Base-by-base conservation (phyloP, 2,329 filamentous ascomycete species). In the Metarhizium brunneum region DNA sequence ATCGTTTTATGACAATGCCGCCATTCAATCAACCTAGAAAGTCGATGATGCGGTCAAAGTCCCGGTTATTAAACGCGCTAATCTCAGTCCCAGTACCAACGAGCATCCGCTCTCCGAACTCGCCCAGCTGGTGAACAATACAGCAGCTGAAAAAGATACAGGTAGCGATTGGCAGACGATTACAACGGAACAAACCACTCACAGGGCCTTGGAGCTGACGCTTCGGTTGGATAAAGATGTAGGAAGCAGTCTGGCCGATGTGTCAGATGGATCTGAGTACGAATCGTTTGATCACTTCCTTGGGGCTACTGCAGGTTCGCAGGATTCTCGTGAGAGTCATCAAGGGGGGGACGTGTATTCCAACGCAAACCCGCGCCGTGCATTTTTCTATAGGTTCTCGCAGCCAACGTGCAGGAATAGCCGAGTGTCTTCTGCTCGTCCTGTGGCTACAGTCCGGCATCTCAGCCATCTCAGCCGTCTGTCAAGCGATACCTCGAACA, bases 161-260 rank as follows among this genome's bases (percentile, higher is more conserved):
- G 67, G 66, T 30, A 66, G 62, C 10, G 69, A 73, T 54, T 73
- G 71, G 71, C 69, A 66, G 60, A 75, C 67, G 6, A 64, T 68
- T 8, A 69, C 65, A 0, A 71, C 66, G 2, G 70, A 70, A 13
- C 60, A 62, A 25, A 56, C 58, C 10, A 56, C 10, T 54, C 61
- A 54, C 58, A 60, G 42, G 59, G 62, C 47, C 58, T 61, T 43
- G 63, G 65, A 25, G 54, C 62, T 54, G 60, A 60, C 35, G 52
- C 65, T 56, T 60, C 58, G 54, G 13, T 35, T 58, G 32, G 40
- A 54, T 50, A 66, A 66, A 54, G 68, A 64, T 20, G 66, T 66
- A 14, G 73, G 75, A 10, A 76, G 71, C 59, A 79, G 76, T 55
- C 59, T 79, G 25, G 76, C 76, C 2, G 70, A 78, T 56, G 68